phyloP scores from a whole-genome alignment of 148 eudicot species.

The Camellia sinensis region DNA sequence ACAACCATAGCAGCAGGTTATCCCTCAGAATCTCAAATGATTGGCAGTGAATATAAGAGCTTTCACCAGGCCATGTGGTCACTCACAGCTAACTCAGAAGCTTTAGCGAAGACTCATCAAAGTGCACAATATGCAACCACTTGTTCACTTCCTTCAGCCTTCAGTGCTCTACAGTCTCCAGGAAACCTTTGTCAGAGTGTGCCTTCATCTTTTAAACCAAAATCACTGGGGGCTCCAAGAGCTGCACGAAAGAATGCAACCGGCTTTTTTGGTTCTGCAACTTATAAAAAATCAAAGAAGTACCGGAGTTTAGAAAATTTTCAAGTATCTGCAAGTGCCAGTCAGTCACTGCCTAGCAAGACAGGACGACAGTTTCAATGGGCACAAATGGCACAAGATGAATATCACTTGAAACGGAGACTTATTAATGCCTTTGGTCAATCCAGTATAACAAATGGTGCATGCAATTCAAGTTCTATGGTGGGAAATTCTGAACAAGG shows the following conservation, averaged over 20 bases:
- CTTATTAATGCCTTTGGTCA: not conserved
- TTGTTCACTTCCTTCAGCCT: not conserved
- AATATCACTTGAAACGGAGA: not conserved
- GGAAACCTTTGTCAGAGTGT: not conserved
- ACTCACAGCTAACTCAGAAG: not conserved
- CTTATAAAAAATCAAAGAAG: not conserved
- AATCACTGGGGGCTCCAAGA: not conserved
- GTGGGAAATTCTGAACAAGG: not conserved
- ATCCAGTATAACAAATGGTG: not conserved
- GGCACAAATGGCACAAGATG: slow-evolving; percentile 3
- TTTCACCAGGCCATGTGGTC: not conserved
- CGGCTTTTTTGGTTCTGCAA: not conserved
- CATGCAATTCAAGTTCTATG: not conserved
- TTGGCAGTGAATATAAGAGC: not conserved
- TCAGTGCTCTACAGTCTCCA: not conserved
- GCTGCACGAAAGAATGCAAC: not conserved
- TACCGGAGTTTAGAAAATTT: not conserved
- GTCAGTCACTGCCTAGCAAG: not conserved
- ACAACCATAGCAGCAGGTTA: not conserved
- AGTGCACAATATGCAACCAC: not conserved
- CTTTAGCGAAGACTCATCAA: no score
- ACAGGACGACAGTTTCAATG: not conserved
- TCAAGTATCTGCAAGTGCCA: not conserved
- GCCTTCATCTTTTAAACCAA: not conserved
- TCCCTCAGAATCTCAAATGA: not conserved